phyloP scores from a whole-genome alignment of 768 basidiomycete species.

The Hysterangium stoloniferum region DNA sequence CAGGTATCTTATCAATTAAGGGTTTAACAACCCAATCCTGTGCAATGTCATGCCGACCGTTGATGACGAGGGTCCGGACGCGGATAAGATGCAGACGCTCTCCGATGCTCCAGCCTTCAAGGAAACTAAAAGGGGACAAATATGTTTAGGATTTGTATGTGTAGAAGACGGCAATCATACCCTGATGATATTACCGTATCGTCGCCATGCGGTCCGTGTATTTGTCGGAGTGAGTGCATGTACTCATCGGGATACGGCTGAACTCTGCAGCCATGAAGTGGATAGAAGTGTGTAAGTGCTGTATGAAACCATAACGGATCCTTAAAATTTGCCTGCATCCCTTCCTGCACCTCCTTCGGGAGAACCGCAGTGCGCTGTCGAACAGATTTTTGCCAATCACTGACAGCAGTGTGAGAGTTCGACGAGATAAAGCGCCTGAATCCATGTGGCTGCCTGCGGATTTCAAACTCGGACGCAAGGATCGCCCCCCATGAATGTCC shows the following conservation, averaged over 20 bases:
- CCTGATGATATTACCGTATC: conserved; percentile 3
- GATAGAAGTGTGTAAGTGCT: conserved; percentile 9
- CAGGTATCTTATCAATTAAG: conserved; percentile 5
- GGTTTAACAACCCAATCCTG: conserved; percentile 3
- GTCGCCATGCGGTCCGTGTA: conserved; percentile 4
- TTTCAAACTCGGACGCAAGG: conserved; percentile 6
- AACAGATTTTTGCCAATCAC: conserved; percentile 5
- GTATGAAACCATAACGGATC: conserved; percentile 4
- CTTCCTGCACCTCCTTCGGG: conserved; percentile 5
- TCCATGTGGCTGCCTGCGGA: conserved; percentile 1
- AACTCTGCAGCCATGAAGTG: not conserved
- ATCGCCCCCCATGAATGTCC: conserved; percentile 13
- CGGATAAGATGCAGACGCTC: conserved; percentile 5
- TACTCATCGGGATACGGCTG: conserved; percentile 2
- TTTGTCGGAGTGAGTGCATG: not conserved
- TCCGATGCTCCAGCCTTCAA: conserved; percentile 7
- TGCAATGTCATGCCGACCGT: conserved; percentile 8
- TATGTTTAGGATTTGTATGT: conserved; percentile 28
- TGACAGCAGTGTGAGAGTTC: not conserved
- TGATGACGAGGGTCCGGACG: conserved; percentile 9
- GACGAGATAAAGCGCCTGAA: conserved; percentile 5
- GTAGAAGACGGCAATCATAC: not conserved
- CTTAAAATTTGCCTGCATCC: conserved; percentile 4
- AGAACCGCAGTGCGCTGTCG: not conserved
- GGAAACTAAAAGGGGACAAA: not conserved